Evolutionary conservation across 331 rosid genomes (phyloP).

Genomic region (Saraca asoca): DNA sequence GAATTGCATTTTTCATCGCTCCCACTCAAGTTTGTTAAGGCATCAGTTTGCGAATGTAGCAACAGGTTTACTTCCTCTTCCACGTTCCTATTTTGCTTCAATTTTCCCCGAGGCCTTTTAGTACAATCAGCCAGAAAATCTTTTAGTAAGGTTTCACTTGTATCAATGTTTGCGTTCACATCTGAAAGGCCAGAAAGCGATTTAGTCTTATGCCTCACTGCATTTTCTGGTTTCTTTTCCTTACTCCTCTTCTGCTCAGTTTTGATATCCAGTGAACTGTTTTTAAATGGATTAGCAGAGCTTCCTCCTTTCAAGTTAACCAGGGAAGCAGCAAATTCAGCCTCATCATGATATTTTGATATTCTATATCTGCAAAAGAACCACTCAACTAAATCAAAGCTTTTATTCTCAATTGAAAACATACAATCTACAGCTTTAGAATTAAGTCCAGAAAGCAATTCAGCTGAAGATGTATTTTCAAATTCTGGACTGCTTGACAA

Average conservation of each 20-base stretch:
- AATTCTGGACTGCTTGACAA: constrained; percentile 45
- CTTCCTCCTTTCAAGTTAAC: constrained; percentile 35
- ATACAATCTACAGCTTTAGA: constrained; percentile 66
- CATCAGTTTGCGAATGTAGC: constrained; percentile 37
- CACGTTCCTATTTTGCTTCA: constrained; percentile 32
- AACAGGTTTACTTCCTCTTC: constrained; percentile 8
- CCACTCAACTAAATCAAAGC: constrained; percentile 61
- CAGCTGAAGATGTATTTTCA: constrained; percentile 44
- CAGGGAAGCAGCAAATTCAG: constrained; percentile 38
- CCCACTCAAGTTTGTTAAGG: constrained; percentile 54
- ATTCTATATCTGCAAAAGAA: constrained; percentile 73
- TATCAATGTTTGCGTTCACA: constrained; percentile 40
- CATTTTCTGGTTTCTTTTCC: constrained; percentile 40
- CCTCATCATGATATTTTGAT: constrained; percentile 64
- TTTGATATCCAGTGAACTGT: constrained; percentile 22
- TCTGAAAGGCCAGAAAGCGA: constrained; percentile 65
- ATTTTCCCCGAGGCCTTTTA: constrained; percentile 22
- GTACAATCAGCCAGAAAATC: constrained; percentile 26
- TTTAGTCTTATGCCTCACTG: constrained; percentile 50
- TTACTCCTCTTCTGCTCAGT: constrained; percentile 31
- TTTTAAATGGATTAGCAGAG: constrained; percentile 17
- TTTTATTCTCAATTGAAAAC: constrained; percentile 44
- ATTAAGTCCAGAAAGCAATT: constrained; percentile 70
- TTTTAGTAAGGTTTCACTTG: constrained; percentile 27
- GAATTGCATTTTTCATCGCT: constrained; percentile 25